Evolutionary conservation across 306 rosid species (phyloP).

Genomic region (Herpetospermum pedunculosum): DNA sequence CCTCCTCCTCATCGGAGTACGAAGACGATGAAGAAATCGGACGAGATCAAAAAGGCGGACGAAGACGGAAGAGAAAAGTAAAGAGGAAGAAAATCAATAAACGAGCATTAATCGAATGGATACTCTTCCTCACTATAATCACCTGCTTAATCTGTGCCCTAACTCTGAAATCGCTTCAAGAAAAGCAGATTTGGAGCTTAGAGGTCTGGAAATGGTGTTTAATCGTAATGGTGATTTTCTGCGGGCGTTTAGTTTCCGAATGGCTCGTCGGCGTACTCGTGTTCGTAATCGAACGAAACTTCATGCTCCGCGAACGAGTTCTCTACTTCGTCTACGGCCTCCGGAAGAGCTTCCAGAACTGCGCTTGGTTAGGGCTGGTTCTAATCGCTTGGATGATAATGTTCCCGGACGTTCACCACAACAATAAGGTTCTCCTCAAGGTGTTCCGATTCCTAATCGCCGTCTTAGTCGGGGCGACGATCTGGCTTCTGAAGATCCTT

Average conservation of each 20-base stretch:
- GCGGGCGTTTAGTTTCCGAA: constrained; percentile 33
- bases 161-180: constrained; percentile 11
- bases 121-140: constrained; percentile 23
- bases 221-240: constrained; percentile 40
- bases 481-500: constrained; percentile 35
- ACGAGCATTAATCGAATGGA: constrained; percentile 28
- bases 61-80: constrained; percentile 9
- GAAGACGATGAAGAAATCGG: constrained; percentile 21
- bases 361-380: constrained; percentile 37
- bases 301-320: constrained; percentile 36
- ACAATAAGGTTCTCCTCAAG: constrained; percentile 18
- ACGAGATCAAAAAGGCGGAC: background rate
- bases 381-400: constrained; percentile 32
- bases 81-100: constrained; percentile 27
- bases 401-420: constrained; percentile 30
- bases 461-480: constrained; percentile 29
- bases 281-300: constrained; percentile 34
- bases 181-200: constrained; percentile 14
- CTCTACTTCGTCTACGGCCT: constrained; percentile 37
- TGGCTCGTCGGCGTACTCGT: constrained; percentile 32
- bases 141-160: constrained; percentile 33
- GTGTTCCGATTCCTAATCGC: constrained; percentile 29
- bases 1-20: constrained; percentile 12
- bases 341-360: constrained; percentile 37
- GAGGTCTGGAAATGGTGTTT: constrained; percentile 41